Evolutionary conservation across 2,329 filamentous ascomycete genomes (phyloP), one percentile per base, ranked within the genome.

Genomic region (Botrytis fabae): DNA sequence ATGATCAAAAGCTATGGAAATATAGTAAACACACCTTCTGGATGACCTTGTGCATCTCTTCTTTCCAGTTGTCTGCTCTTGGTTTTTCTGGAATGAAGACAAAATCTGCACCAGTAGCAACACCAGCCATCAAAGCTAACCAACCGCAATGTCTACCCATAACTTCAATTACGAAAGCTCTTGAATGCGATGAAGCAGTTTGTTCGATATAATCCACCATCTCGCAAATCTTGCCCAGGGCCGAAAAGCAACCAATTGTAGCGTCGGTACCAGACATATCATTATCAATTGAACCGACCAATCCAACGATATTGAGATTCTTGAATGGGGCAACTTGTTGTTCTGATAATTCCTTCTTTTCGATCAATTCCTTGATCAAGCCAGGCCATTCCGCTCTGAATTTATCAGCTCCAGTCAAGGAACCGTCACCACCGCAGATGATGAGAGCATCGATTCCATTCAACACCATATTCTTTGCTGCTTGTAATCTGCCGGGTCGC

Each of bases 91-190:
- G 96, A 76, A 98, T 95, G 83, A 99, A 98, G 78, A 98, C 89
- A 83, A 97, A 99, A 83, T 99, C 96, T 25, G 96, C 95, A 68
- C 95, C 96, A 0, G 94, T 97, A 73, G 93, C 95, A 74, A 99
- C 95, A 79, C 95, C 95, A 22, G 95, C 92, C 92, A 98, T 98
- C 75, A 99, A 87, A 59, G 96, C 96, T 75, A 99, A 86, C 96
- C 96, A 99, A 75, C 96, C 96, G 82, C 96, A 99, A 84, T 99
- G 95, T 74, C 96, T 89, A 68, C 96, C 96, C 96, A 99, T 99
- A 79, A 99, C 96, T 83, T 98, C 96, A 75, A 99, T 93, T 73
- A 99, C 95, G 82, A 99, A 99, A 57, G 96, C 96, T 78, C 96
- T 89, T 76, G 97, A 97, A 83, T 99, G 96, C 42, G 95, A 98